Evolutionary conservation across 2,329 filamentous ascomycete species (phyloP).

Genomic region (Bimuria novae-zelandiae): DNA sequence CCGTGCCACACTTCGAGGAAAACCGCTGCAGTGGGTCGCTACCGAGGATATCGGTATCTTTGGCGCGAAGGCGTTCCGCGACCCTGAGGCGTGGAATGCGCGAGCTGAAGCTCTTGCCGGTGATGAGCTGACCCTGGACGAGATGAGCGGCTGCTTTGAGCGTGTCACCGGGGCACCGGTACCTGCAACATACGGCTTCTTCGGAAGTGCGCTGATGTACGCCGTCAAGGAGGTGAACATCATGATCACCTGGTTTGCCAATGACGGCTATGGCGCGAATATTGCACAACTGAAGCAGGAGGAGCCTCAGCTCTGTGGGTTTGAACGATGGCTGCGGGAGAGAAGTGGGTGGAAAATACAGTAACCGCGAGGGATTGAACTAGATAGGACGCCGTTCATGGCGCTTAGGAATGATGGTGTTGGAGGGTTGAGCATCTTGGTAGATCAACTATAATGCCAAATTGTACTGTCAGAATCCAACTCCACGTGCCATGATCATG

Average conservation of each 20-base stretch:
- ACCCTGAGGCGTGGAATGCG: constrained; percentile 52
- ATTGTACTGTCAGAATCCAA: not conserved
- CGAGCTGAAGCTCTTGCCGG: constrained; percentile 56
- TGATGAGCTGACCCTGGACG: constrained; percentile 55
- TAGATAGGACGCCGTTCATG: no score
- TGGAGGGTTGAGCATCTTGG: not conserved
- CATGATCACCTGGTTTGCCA: constrained; percentile 59
- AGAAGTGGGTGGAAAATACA: constrained; percentile 50
- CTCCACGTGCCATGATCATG: not conserved
- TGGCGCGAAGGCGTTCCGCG: constrained; percentile 54
- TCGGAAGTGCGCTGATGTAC: constrained; percentile 49
- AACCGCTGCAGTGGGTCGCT: constrained; percentile 48
- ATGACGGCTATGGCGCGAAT: constrained; percentile 54
- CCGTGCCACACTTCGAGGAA: constrained; percentile 48
- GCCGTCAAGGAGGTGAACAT: constrained; percentile 50
- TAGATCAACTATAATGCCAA: not conserved
- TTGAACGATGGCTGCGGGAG: constrained; percentile 54
- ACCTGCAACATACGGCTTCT: constrained; percentile 49
- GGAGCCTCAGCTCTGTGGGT: constrained; percentile 54
- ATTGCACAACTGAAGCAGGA: constrained; percentile 48
- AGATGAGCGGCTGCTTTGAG: constrained; percentile 54
- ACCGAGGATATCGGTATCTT: constrained; percentile 58
- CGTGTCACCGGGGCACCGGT: constrained; percentile 51
- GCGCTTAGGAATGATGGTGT: not conserved
- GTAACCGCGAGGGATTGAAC: no score